Conservation (phyloP, 1,284 basidiomycete genomes). For the Ceratobasidium papillatum region DNA sequence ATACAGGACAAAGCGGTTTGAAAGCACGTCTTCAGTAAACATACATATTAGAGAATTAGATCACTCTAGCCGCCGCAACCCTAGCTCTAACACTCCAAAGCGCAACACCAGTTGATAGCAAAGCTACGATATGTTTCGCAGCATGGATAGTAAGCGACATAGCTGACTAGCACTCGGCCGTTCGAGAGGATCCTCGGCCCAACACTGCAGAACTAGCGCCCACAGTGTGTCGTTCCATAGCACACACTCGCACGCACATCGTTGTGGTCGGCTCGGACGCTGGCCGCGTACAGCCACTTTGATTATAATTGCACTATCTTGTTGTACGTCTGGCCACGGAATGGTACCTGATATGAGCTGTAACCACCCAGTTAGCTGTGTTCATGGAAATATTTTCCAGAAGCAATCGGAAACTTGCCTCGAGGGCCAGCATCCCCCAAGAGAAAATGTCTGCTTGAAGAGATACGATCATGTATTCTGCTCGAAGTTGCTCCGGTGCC, state of each 20-base stretch:
- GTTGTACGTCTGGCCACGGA: slow-evolving; percentile 2
- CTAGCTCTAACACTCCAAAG: no score
- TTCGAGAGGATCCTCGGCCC: background rate
- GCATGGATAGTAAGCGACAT: background rate
- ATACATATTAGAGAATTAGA: no score
- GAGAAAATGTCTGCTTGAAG: slow-evolving; percentile 16
- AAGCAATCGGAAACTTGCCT: background rate
- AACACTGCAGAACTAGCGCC: background rate
- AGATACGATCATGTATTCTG: slow-evolving; percentile 13
- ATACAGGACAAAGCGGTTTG: no score
- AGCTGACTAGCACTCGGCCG: background rate
- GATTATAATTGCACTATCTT: slow-evolving; percentile 9
- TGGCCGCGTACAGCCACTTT: slow-evolving; percentile 2
- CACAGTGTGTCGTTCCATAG: background rate
- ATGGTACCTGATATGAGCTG: slow-evolving; percentile 15
- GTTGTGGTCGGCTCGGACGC: background rate
- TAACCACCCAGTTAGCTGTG: background rate
- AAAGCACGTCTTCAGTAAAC: no score
- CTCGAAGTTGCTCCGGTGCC: slow-evolving; percentile 19
- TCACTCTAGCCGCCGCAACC: no score
- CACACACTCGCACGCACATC: no score
- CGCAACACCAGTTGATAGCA: no score
- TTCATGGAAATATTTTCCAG: no score
- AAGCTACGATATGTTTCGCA: no score
- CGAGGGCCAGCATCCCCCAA: slow-evolving; percentile 18